Percentiles rank a stretch among this genome's conserved stretches.
phyloP scores from a whole-genome alignment of 2,329 filamentous ascomycete species.

The Fusarium floridanum region DNA sequence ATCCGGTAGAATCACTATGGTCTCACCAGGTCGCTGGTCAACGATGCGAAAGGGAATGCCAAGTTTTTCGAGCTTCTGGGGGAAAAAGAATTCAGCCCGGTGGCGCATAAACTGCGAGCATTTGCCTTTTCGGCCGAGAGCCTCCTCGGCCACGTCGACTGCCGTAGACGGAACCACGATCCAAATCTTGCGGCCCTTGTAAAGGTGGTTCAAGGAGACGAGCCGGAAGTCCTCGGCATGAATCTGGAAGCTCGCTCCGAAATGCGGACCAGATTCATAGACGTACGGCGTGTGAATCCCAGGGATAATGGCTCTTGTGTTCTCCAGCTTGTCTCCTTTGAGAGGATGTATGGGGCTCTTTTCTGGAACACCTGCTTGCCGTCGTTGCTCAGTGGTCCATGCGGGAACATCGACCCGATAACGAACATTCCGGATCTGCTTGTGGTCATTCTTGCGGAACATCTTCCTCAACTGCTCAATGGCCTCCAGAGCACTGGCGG shows the following conservation, averaged over 20 bases:
- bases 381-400: constrained; percentile 53
- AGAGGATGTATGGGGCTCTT: constrained; percentile 55
- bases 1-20: constrained; percentile 56
- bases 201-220: constrained; percentile 55
- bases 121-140: constrained; percentile 49
- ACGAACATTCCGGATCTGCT: constrained; percentile 54
- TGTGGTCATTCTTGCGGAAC: constrained; percentile 53
- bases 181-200: constrained; percentile 57
- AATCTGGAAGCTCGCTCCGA: constrained; percentile 56
- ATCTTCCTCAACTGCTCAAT: constrained; percentile 52
- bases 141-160: constrained; percentile 52
- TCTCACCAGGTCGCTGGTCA: constrained; percentile 56
- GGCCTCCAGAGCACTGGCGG: constrained; percentile 43
- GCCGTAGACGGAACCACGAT: constrained; percentile 54
- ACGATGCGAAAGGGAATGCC: constrained; percentile 55
- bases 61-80: constrained; percentile 55
- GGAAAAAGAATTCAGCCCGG: constrained; percentile 57
- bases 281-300: constrained; percentile 58
- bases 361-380: constrained; percentile 52
- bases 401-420: constrained; percentile 56
- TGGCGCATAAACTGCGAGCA: constrained; percentile 59
- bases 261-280: constrained; percentile 55
- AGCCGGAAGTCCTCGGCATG: constrained; percentile 57
- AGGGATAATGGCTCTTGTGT: constrained; percentile 54
- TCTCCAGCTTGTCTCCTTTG: constrained; percentile 53